phyloP scores from a whole-genome alignment of 2,329 filamentous ascomycete species.

The Aspergillus nomiae region DNA sequence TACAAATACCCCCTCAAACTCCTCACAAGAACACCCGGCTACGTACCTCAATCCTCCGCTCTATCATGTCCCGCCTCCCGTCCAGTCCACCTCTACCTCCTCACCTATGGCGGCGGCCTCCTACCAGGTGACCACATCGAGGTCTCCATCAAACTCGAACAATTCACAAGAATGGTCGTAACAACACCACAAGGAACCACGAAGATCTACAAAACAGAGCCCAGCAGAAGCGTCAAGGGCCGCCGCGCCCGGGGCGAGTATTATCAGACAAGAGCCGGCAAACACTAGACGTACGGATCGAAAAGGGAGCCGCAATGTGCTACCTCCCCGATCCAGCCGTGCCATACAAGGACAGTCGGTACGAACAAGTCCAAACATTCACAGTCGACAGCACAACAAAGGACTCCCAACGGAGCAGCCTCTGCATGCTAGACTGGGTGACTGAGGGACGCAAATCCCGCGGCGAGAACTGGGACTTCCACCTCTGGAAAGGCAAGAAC shows the following conservation, averaged over 20 bases:
- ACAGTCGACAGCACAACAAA: slow-evolving; percentile 52
- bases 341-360: slow-evolving; percentile 81
- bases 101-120: slow-evolving; percentile 93
- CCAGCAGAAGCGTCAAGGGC: slow-evolving; percentile 26
- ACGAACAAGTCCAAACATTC: slow-evolving; percentile 83
- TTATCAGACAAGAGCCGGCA: slow-evolving; percentile 49
- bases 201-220: slow-evolving; percentile 85
- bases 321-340: slow-evolving; percentile 90
- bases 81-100: slow-evolving; percentile 79
- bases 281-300: slow-evolving; percentile 52
- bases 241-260: slow-evolving; percentile 35
- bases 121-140: slow-evolving; percentile 83
- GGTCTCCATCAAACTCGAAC: slow-evolving; percentile 67
- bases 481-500: slow-evolving; percentile 78
- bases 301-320: slow-evolving; percentile 54
- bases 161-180: slow-evolving; percentile 65
- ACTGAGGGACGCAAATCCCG: slow-evolving; percentile 81
- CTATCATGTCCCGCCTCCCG: slow-evolving; percentile 35
- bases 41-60: slow-evolving; percentile 53
- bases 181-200: slow-evolving; percentile 75
- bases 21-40: slow-evolving; percentile 73
- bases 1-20: slow-evolving; percentile 97
- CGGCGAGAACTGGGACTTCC: slow-evolving; percentile 86
- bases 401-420: slow-evolving; percentile 48
- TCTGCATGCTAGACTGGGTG: slow-evolving; percentile 93